phyloP scores from a whole-genome alignment of 2,329 filamentous ascomycete genomes.

The Neonectria magnoliae region DNA sequence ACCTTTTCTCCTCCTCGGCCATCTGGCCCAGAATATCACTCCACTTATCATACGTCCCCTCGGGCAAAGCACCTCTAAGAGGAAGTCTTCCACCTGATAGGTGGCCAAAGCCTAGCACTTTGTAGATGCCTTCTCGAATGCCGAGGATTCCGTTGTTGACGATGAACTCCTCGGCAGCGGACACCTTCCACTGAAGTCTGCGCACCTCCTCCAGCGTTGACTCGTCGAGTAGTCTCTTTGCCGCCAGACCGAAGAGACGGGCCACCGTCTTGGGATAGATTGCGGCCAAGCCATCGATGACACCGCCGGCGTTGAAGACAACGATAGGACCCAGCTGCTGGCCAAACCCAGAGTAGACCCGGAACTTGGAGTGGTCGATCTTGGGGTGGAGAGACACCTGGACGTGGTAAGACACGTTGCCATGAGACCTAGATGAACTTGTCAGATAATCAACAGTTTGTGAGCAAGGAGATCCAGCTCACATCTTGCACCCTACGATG shows the following conservation, averaged over 20 bases:
- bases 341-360: conserved; percentile 70
- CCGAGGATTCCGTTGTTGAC: conserved; percentile 70
- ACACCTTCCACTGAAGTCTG: conserved; percentile 69
- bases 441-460: conserved; percentile 50
- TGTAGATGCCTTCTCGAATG: conserved; percentile 70
- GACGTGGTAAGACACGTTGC: conserved; percentile 69
- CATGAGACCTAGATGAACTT: conserved; percentile 70
- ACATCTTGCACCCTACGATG: conserved; percentile 74
- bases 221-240: conserved; percentile 49
- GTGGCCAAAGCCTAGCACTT: conserved; percentile 66
- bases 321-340: conserved; percentile 73
- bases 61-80: conserved; percentile 64
- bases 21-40: conserved; percentile 27
- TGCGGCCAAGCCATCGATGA: conserved; percentile 73
- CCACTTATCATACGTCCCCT: conserved; percentile 43
- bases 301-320: conserved; percentile 69
- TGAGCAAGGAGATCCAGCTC: conserved; percentile 67
- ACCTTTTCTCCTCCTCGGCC: conserved; percentile 26
- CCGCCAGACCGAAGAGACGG: conserved; percentile 61
- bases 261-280: conserved; percentile 72
- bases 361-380: conserved; percentile 67
- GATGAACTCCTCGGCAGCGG: conserved; percentile 69
- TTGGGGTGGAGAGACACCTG: conserved; percentile 66
- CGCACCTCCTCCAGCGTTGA: conserved; percentile 62
- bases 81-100: conserved; percentile 68